Base-by-base conservation (phyloP, 495 filamentous ascomycete species). In the Hypoxylon rickii region DNA sequence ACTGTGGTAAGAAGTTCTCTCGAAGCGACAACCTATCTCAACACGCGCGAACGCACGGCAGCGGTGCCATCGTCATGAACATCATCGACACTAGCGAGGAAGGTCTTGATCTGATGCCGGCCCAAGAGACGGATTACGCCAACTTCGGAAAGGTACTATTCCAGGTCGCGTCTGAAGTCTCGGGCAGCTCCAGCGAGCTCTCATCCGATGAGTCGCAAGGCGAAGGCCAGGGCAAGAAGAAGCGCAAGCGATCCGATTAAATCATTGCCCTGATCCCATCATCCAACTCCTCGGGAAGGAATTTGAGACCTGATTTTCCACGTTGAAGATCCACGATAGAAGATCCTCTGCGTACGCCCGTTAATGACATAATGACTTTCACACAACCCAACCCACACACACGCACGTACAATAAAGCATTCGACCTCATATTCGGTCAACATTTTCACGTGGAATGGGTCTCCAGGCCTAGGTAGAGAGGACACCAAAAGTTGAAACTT, bases 1-100 rank as follows among this genome's bases (percentile, higher is more conserved):
- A 97, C 75, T 99, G 95, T 63, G 93, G 94, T 53, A 99, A 99
- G 85, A 96, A 96, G 78, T 99, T 97, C 78, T 97, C 94, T 1
- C 89, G 95, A 51, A 93, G 88, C 63, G 95, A 99, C 74, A 99
- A 99, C 76, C 83, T 99, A 17, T 87, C 90, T 22, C 95, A 99
- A 73, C 95, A 99, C 66, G 86, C 94, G 40, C 86, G 95, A 42
- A 99, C 94, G 11, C 95, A 99, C 63, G 95, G 90, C 38, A 85
- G 85, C 43, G 90, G 90, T 37, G 89, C 93, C 49, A 88, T 97
- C 57, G 84, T 92, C 49, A 89, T 97, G 89, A 86, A 88, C 53
- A 79, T 97, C 51, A 75, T 96, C 33, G 89, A 96, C 46, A 78
- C 80, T 13, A 86, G 88, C 29, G 68, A 77, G 3, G 65, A 67